Conservation (phyloP, 1,139 yeast genomes). For the Hanseniaspora gamundiae region DNA sequence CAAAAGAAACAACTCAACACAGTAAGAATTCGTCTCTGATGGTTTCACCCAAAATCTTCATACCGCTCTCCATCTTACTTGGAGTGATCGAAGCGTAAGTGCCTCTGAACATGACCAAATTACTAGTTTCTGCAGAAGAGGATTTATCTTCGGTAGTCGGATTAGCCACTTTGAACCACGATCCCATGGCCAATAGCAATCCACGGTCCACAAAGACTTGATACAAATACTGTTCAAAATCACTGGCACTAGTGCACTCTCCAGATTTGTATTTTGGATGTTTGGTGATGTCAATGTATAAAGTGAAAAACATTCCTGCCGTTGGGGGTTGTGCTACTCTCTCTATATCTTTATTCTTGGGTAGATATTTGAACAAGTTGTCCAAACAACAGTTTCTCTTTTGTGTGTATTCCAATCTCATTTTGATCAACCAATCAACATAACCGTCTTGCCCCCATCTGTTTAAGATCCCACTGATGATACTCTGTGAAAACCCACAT, state of each 20-base stretch:
- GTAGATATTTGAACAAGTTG: constrained; percentile 48
- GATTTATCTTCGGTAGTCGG: constrained; percentile 21
- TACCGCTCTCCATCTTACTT: constrained; percentile 45
- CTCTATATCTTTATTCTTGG: constrained; percentile 40
- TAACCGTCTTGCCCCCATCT: constrained; percentile 67
- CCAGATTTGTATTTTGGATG: constrained; percentile 51
- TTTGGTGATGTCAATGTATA: constrained; percentile 60
- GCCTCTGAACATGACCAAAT: constrained; percentile 68
- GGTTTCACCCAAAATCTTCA: constrained; percentile 55
- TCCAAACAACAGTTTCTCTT: constrained; percentile 70
- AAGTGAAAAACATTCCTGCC: constrained; percentile 92
- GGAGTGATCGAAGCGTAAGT: constrained; percentile 78
- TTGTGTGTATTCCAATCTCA: constrained; percentile 65
- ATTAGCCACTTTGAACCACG: constrained; percentile 57
- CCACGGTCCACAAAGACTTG: constrained; percentile 55
- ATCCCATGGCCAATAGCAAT: constrained; percentile 74
- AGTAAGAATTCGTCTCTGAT: constrained; percentile 18
- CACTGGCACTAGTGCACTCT: constrained; percentile 13
- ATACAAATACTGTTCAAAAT: constrained; percentile 40
- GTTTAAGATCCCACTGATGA: constrained; percentile 46
- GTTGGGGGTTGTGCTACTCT: constrained; percentile 56
- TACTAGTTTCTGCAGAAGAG: constrained; percentile 8
- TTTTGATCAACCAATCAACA: constrained; percentile 75
- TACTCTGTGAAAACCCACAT: constrained; percentile 66
- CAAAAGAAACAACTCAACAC: background rate